Percentiles rank a stretch among this genome's conserved stretches.
Conservation (phyloP, 1,139 yeast genomes). For the Magnusiomyces paraingens region DNA sequence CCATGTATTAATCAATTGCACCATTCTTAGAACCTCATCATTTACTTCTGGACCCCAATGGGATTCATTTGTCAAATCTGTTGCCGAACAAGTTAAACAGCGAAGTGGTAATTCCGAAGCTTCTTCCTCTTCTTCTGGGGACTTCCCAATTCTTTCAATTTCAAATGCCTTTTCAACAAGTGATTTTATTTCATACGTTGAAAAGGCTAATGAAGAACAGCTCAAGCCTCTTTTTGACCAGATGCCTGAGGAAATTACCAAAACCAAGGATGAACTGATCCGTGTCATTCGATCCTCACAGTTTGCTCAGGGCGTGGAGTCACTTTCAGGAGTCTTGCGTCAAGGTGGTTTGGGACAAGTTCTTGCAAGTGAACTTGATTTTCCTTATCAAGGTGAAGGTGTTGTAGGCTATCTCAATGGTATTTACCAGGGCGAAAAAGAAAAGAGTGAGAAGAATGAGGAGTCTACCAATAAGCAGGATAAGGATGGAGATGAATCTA, state of each 20-base stretch:
- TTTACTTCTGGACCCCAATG: not conserved
- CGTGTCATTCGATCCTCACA: slow-evolving; percentile 49
- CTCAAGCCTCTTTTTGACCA: slow-evolving; percentile 37
- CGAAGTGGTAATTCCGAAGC: slow-evolving; percentile 8
- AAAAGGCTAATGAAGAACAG: slow-evolving; percentile 32
- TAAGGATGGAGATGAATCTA: not conserved
- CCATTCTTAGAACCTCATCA: not conserved
- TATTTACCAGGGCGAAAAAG: slow-evolving; percentile 3
- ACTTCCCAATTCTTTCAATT: slow-evolving; percentile 28
- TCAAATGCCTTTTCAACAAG: slow-evolving; percentile 40
- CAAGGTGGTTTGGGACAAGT: slow-evolving; percentile 49
- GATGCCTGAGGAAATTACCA: slow-evolving; percentile 43
- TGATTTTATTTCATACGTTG: slow-evolving; percentile 39
- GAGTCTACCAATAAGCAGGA: slow-evolving; percentile 30
- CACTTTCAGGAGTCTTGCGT: slow-evolving; percentile 40
- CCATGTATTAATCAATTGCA: not conserved
- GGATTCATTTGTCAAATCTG: not conserved
- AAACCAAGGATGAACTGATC: slow-evolving; percentile 39
- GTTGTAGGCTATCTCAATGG: slow-evolving; percentile 48
- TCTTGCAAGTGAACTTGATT: slow-evolving; percentile 47
- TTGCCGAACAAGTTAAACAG: not conserved
- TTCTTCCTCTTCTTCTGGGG: not conserved
- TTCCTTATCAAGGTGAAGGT: slow-evolving; percentile 54
- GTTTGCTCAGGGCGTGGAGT: slow-evolving; percentile 44
- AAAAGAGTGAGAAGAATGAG: slow-evolving; percentile 30